Percentiles rank a stretch among this genome's conserved stretches.
Conservation (phyloP, 202 grass and related monocot species). For the Schoenoplectus tabernaemontani region DNA sequence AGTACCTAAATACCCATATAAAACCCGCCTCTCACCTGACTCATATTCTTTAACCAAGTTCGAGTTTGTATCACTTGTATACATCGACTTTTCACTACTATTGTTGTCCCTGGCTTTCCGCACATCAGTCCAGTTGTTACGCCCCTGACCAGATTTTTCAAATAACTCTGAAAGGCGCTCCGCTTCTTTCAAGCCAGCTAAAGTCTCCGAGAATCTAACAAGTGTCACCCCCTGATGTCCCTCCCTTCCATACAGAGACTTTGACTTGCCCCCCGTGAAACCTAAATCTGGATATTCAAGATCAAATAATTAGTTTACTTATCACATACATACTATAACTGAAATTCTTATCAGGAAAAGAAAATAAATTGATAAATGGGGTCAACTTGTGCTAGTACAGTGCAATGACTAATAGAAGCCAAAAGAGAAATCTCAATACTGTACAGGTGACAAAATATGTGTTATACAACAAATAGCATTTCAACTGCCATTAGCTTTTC, state of each 20-base stretch:
- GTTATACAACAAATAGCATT: neutral
- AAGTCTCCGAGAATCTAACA: conserved; percentile 43
- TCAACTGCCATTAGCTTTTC: neutral
- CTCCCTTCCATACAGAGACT: conserved; percentile 42
- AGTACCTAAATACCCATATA: conserved; percentile 60
- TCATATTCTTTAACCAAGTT: conserved; percentile 34
- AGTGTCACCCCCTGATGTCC: conserved; percentile 40
- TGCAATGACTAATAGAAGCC: neutral
- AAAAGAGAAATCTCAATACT: neutral
- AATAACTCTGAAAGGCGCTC: conserved; percentile 45
- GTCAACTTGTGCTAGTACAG: neutral
- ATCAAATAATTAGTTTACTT: neutral
- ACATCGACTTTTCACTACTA: too few relatives aligned
- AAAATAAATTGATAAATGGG: neutral
- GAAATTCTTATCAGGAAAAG: neutral
- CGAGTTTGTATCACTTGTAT: conserved; percentile 27
- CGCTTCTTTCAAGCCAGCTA: conserved; percentile 50
- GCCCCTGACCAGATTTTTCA: conserved; percentile 34
- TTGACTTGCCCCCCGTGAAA: conserved; percentile 29
- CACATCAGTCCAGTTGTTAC: conserved; percentile 24
- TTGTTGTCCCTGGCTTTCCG: neutral
- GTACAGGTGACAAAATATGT: neutral
- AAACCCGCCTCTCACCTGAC: conserved; percentile 30
- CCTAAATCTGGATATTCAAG: conserved; percentile 47
- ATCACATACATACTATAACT: neutral